These are phyloP conservation scores for Schwanniomyces polymorphus DNA, from an alignment of 805 yeast species.

Conservation along the genomic window DNA sequence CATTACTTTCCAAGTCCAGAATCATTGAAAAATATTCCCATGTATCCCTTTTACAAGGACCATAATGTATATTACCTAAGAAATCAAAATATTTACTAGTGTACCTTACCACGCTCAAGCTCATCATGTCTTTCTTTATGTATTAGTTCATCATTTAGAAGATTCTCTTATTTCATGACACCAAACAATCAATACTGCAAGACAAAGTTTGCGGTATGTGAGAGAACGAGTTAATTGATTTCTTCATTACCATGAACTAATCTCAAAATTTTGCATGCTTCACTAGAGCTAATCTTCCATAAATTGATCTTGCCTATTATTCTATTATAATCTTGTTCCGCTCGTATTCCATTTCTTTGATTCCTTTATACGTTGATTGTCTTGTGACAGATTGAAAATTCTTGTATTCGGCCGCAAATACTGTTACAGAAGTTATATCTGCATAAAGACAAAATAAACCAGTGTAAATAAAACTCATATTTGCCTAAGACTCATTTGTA, in stretches of 20 bases:
- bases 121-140: neutral
- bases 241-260: slow-evolving; percentile 4
- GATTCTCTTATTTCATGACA: slow-evolving; percentile 5
- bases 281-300: slow-evolving; percentile 20
- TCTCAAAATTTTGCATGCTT: slow-evolving; percentile 23
- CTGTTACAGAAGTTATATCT: slow-evolving; percentile 15
- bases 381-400: slow-evolving; percentile 7
- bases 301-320: slow-evolving; percentile 22
- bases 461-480: slow-evolving; percentile 20
- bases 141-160: slow-evolving; percentile 9
- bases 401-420: slow-evolving; percentile 6
- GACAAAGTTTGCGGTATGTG: slow-evolving; percentile 9
- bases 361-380: slow-evolving; percentile 7
- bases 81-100: slow-evolving; percentile 5
- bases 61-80: slow-evolving; percentile 8
- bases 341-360: slow-evolving; percentile 7
- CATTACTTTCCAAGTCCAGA: slow-evolving; percentile 8
- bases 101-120: neutral
- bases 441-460: slow-evolving; percentile 25
- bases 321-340: slow-evolving; percentile 11
- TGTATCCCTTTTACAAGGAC: slow-evolving; percentile 11
- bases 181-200: slow-evolving; percentile 9
- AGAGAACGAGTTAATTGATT: slow-evolving; percentile 4
- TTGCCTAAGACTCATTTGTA: slow-evolving; percentile 33
- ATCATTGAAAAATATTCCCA: slow-evolving; percentile 12